phyloP scores from a whole-genome alignment of 2,329 filamentous ascomycete genomes.

The Juglanconis sp. region DNA sequence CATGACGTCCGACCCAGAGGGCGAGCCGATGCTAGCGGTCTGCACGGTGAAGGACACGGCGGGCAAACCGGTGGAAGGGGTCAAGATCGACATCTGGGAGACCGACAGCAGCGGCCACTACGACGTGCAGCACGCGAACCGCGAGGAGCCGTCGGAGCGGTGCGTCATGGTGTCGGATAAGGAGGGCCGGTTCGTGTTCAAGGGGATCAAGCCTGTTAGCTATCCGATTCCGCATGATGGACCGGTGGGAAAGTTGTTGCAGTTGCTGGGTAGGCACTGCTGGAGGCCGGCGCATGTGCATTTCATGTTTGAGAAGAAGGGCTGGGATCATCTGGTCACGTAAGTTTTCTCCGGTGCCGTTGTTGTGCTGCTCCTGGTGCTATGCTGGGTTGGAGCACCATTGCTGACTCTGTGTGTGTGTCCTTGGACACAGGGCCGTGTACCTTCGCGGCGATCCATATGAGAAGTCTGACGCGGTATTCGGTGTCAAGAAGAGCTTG shows the following conservation, averaged over 20 bases:
- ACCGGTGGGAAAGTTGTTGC: slow-evolving; percentile 72
- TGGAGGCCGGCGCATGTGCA: slow-evolving; percentile 79
- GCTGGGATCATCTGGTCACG: slow-evolving; percentile 81
- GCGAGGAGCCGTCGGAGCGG: slow-evolving; percentile 65
- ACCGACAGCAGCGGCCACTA: slow-evolving; percentile 78
- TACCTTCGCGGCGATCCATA: slow-evolving; percentile 78
- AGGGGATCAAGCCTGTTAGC: slow-evolving; percentile 76
- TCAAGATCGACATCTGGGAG: slow-evolving; percentile 81
- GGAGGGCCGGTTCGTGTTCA: slow-evolving; percentile 79
- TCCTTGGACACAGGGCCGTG: slow-evolving; percentile 53
- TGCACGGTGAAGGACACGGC: slow-evolving; percentile 66
- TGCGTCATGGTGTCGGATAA: slow-evolving; percentile 63
- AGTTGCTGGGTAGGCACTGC: slow-evolving; percentile 66
- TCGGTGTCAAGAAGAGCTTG: slow-evolving; percentile 79
- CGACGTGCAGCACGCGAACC: slow-evolving; percentile 71
- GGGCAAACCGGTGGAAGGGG: slow-evolving; percentile 60
- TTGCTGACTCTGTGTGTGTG: slow-evolving; percentile 4
- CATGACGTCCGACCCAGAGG: slow-evolving; percentile 67
- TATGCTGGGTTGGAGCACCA: background rate
- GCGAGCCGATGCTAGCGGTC: slow-evolving; percentile 68
- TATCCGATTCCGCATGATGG: slow-evolving; percentile 85
- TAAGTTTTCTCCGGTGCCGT: slow-evolving; percentile 42
- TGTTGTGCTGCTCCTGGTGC: background rate
- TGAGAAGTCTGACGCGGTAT: slow-evolving; percentile 80
- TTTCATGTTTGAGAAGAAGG: slow-evolving; percentile 82